Conservation (phyloP, 257 asterid genomes). For the Coffea canephora region DNA sequence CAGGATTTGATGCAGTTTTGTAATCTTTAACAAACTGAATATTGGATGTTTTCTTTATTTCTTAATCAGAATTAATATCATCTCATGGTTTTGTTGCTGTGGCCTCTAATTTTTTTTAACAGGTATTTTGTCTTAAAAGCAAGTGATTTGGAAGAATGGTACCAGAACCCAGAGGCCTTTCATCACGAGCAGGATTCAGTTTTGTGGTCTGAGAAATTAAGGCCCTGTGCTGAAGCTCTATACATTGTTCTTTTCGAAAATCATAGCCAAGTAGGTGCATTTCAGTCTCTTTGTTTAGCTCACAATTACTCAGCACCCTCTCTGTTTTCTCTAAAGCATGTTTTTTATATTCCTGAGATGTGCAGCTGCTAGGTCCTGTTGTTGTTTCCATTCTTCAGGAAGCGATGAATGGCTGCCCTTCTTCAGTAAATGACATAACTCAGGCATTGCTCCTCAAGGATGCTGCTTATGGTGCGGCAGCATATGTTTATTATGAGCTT, state of each 20-base stretch:
- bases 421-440: slow-evolving; percentile 76
- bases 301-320: not conserved
- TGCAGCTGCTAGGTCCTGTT: slow-evolving; percentile 89
- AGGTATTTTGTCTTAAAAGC: slow-evolving; percentile 92
- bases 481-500: slow-evolving; percentile 92
- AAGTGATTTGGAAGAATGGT: slow-evolving; percentile 91
- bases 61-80: not conserved
- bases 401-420: slow-evolving; percentile 89
- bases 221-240: slow-evolving; percentile 97
- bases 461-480: slow-evolving; percentile 99
- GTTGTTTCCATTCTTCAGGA: slow-evolving; percentile 97
- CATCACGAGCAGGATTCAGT: slow-evolving; percentile 95
- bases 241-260: slow-evolving; percentile 92
- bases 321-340: not conserved
- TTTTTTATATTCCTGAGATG: slow-evolving; percentile 22
- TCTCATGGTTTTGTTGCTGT: not conserved
- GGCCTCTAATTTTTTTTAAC: slow-evolving; percentile 37
- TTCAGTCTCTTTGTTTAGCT: slow-evolving; percentile 15
- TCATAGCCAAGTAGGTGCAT: slow-evolving; percentile 70
- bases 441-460: slow-evolving; percentile 88
- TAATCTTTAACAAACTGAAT: not conserved
- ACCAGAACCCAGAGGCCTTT: slow-evolving; percentile 79
- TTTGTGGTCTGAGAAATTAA: slow-evolving; percentile 89
- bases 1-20: not conserved
- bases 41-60: not conserved